Percentiles rank a stretch among this genome's conserved stretches.
Conservation (phyloP, 257 asterid genomes). For the Nicotiana benthamiana region DNA sequence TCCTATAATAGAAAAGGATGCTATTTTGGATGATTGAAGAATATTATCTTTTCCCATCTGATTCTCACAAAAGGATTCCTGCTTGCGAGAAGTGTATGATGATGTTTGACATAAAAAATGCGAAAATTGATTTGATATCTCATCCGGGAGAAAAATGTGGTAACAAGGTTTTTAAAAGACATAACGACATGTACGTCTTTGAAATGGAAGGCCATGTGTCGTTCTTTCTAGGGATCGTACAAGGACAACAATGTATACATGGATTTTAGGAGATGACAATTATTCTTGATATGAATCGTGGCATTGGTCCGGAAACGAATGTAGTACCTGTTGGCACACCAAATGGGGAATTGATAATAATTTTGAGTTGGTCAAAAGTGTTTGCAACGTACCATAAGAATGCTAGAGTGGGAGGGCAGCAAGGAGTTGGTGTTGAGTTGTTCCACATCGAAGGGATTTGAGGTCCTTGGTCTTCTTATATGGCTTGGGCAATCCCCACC, state of each 20-base stretch:
- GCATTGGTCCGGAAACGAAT: not conserved
- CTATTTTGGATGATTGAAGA: too few species aligned
- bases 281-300: not conserved
- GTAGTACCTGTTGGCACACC: not conserved
- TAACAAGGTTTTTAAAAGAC: too few species aligned
- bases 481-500: too few species aligned
- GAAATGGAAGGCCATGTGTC: not conserved
- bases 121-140: not conserved
- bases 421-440: too few species aligned
- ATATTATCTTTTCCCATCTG: too few species aligned
- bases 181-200: too few species aligned
- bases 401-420: not conserved
- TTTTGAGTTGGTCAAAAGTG: not conserved
- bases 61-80: too few species aligned
- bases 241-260: too few species aligned
- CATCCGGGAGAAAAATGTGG: not conserved
- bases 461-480: too few species aligned
- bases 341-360: not conserved
- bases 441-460: too few species aligned
- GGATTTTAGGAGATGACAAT: not conserved
- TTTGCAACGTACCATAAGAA: not conserved
- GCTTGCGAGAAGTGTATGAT: not conserved
- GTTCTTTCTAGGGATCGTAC: too few species aligned
- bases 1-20: not conserved
- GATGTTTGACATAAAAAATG: not conserved